Conservation (phyloP, 495 filamentous ascomycete genomes). For the Neohortaea acidophila region DNA sequence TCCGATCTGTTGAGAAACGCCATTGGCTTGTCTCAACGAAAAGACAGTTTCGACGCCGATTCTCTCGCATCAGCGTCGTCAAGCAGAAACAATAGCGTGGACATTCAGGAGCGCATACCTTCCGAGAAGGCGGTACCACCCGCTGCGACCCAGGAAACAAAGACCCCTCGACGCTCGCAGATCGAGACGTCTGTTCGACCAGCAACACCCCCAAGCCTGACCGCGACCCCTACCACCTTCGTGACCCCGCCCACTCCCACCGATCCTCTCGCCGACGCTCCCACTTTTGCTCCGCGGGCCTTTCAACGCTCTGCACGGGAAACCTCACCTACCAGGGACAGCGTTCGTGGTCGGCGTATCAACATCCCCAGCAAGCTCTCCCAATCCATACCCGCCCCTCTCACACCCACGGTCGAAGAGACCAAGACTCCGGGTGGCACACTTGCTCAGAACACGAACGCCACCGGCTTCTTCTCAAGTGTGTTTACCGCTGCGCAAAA, state of each 20-base stretch:
- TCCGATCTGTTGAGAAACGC: conserved; percentile 25
- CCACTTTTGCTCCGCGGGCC: conserved; percentile 9
- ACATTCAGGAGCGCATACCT: neutral
- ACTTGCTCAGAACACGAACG: conserved; percentile 26
- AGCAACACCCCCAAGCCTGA: conserved; percentile 24
- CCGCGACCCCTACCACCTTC: conserved; percentile 26
- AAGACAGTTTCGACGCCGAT: too few species aligned
- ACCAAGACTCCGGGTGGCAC: conserved; percentile 35
- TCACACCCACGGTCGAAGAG: conserved; percentile 61
- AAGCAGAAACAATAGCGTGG: too few species aligned
- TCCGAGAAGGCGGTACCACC: neutral
- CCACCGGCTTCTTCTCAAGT: conserved; percentile 73
- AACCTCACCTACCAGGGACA: conserved; percentile 6
- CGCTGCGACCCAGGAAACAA: neutral
- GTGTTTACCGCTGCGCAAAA: conserved; percentile 89
- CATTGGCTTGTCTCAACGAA: conserved; percentile 19
- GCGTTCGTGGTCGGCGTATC: conserved; percentile 33
- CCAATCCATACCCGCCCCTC: conserved; percentile 49
- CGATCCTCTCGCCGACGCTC: conserved; percentile 15
- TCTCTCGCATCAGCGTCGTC: too few species aligned
- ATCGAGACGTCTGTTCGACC: conserved; percentile 9
- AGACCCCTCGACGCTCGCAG: neutral
- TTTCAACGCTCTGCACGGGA: too few species aligned
- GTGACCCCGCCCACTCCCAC: conserved; percentile 31
- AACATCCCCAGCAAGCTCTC: conserved; percentile 71